Evolutionary conservation across 805 yeast genomes (phyloP), one percentile per base, ranked within the genome.

Genomic region (Candida nonsorbophila): DNA sequence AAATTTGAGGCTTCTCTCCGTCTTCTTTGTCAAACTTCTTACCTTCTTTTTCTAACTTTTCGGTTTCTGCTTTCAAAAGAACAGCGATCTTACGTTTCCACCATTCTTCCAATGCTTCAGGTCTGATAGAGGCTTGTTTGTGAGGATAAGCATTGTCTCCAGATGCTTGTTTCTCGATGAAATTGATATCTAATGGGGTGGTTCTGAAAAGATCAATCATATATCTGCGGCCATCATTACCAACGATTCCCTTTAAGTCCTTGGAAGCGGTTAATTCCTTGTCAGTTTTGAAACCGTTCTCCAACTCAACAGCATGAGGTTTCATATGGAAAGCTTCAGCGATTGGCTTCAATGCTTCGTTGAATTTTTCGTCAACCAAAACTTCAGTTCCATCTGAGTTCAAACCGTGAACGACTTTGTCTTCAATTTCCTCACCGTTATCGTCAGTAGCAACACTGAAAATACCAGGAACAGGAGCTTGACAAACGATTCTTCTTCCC

Each of bases 381-480:
- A 84, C 58, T 22, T 59, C 56, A 9, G 67, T 58, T 11, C 62
- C 64, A 33, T 72, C 82, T 34, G 83, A 86, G 25, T 80, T 74
- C 28, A 67, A 69, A 31, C 97, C 97, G 49, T 88, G 85, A 7
- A 67, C 69, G 28, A 86, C 83, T 47, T 72, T 74, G 31, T 67
- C 68, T 23, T 47, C 55, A 16, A 52, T 62, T 20, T 55, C 45
- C 11, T 51, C 53, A 27, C 61, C 69, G 21, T 58, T 70, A 22
- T 55, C 63, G 27, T 67, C 67, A 22, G 56, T 62, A 25, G 49
- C 51, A 16, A 48, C 59, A 31, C 73, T 64, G 54, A 83, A 79
- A 33, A 83, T 75, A 36, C 97, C 97, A 10, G 98, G 98, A 24
- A 90, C 94, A 8, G 96, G 95, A 9, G 95, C 84, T 62, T 90